Base-by-base conservation (phyloP, 2,329 filamentous ascomycete species). In the Clonostachys chloroleuca region DNA sequence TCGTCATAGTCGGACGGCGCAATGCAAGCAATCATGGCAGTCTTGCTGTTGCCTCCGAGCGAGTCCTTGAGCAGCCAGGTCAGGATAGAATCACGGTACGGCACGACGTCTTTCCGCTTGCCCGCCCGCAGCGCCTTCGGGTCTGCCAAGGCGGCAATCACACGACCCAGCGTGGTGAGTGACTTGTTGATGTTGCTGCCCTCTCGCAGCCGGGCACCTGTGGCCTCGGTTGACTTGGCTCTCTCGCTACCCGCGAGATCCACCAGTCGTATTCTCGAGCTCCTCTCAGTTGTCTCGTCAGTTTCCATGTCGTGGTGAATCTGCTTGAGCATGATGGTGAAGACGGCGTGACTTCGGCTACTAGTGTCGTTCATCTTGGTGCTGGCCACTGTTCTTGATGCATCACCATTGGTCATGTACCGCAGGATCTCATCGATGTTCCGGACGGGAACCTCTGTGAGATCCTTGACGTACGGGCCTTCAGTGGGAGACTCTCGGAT, bases 361-460 rank as follows among this genome's bases (percentile, higher is more conserved):
- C 90, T 95, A 4, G 92, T 97, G 67, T 99, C 94, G 68, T 99
- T 99, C 94, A 99, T 99, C 72, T 96, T 97, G 50, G 94, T 99
- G 62, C 89, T 91, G 13, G 94, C 94, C 17, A 83, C 86, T 1
- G 94, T 97, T 43, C 94, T 85, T 49, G 88, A 96, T 53, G 80
- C 73, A 65, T 99, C 94, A 48, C 94, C 94, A 59, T 84, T 81
- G 58, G 87, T 89, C 91, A 99, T 96, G 68, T 89, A 85, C 37
- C 88, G 85, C 67, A 95, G 77, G 52, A 99, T 90, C 64, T 99
- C 94, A 44, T 80, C 73, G 59, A 94, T 89, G 66, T 83, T 92
- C 62, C 89, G 86, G 40, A 96, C 94, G 1, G 92, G 90, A 4
- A 94, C 87, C 63, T 99, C 94, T 8, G 91, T 96, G 57, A 99